These are phyloP conservation scores for Taxillus chinensis DNA, from an alignment of 164 flowering plant species.

Conservation along the genomic window DNA sequence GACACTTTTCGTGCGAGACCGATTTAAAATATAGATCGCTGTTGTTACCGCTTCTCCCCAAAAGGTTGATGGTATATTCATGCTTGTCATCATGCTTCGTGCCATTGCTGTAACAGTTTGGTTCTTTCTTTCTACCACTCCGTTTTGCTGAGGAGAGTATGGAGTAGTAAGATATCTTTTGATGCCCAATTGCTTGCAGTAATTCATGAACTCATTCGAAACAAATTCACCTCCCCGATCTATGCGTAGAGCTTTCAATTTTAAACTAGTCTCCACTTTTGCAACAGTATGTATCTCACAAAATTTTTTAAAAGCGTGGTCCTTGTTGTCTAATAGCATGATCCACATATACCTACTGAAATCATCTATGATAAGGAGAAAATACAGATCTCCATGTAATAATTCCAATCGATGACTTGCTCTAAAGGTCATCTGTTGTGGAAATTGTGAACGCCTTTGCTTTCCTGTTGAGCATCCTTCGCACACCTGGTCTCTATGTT, in stretches of 20 bases:
- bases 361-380: constrained; percentile 10
- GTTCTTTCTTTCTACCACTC: constrained; percentile 10
- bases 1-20: constrained; percentile 10
- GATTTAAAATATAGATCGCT: no score
- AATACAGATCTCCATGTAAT: constrained; percentile 14
- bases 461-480: no score
- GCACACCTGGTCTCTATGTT: not conserved
- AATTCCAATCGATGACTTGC: constrained; percentile 7
- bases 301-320: constrained; percentile 6
- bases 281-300: constrained; percentile 7
- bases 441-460: not conserved
- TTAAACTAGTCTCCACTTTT: not conserved
- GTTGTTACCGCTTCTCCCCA: constrained; percentile 13
- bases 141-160: constrained; percentile 5
- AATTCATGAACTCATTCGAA: not conserved
- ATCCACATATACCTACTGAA: constrained; percentile 11
- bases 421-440: not conserved
- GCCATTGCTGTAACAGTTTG: constrained; percentile 12
- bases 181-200: constrained; percentile 5
- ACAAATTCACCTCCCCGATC: constrained; percentile 8
- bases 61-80: constrained; percentile 6
- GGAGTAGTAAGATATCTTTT: not conserved
- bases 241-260: constrained; percentile 2
- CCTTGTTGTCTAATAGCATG: constrained; percentile 7
- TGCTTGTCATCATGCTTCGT: constrained; percentile 11